Evolutionary conservation across 1,284 basidiomycete genomes (phyloP).

Genomic region (Filobasidium uniguttulatum): DNA sequence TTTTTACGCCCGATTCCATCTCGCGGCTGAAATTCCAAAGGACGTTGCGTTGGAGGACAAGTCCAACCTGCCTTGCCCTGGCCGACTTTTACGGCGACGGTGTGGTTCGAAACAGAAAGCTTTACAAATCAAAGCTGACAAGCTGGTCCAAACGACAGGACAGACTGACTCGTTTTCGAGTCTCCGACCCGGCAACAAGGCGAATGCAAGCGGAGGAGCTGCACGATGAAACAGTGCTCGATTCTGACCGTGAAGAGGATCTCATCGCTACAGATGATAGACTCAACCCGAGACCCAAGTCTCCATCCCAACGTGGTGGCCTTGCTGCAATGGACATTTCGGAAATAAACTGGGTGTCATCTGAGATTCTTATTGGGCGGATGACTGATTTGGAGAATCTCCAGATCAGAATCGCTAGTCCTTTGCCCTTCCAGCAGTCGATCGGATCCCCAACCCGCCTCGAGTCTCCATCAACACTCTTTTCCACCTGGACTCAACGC

Average conservation of each 20-base stretch:
- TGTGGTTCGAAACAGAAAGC: conserved; percentile 1
- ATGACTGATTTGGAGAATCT: neutral
- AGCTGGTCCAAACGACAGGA: too few relatives aligned
- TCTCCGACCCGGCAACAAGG: neutral
- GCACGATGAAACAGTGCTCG: neutral
- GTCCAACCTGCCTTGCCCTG: neutral
- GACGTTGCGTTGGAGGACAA: neutral
- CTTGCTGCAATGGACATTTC: neutral
- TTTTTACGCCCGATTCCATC: neutral
- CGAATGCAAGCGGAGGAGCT: neutral
- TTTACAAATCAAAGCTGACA: neutral
- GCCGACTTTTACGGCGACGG: conserved; percentile 10
- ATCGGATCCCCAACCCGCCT: neutral
- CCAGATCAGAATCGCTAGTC: neutral
- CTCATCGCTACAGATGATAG: neutral
- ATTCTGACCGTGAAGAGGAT: neutral
- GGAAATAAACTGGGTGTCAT: too few relatives aligned
- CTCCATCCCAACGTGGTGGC: neutral
- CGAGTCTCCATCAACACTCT: neutral
- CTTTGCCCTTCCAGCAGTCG: neutral
- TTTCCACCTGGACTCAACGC: neutral
- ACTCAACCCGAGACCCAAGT: too few relatives aligned
- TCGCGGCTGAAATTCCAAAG: neutral
- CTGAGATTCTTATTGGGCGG: neutral
- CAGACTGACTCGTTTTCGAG: too few relatives aligned